Evolutionary conservation across 331 rosid species (phyloP).

Genomic region (Saraca asoca): DNA sequence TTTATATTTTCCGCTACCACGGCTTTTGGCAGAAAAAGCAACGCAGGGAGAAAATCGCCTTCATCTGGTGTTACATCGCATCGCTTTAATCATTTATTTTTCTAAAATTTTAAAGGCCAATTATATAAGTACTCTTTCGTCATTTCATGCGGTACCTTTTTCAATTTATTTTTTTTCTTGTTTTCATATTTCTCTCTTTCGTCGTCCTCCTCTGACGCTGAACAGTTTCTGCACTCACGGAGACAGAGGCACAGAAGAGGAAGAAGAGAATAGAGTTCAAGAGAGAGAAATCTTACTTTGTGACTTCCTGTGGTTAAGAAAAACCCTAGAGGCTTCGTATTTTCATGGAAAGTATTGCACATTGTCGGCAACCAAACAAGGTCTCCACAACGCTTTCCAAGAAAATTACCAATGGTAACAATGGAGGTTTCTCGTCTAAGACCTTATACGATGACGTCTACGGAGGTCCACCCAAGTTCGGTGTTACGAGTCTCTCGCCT

Average conservation of each 20-base stretch:
- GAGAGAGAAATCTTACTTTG: background rate
- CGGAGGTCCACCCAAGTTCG: slow-evolving; percentile 85
- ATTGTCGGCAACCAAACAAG: slow-evolving; percentile 69
- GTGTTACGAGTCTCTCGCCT: slow-evolving; percentile 69
- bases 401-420: slow-evolving; percentile 46
- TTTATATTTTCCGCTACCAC: background rate
- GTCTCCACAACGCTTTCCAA: slow-evolving; percentile 48
- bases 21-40: background rate
- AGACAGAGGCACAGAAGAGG: slow-evolving; percentile 15
- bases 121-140: slow-evolving; percentile 40
- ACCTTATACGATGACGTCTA: slow-evolving; percentile 79
- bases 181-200: slow-evolving; percentile 33
- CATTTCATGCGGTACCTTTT: slow-evolving; percentile 30
- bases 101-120: background rate
- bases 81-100: background rate
- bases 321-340: slow-evolving; percentile 47
- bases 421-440: slow-evolving; percentile 44
- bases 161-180: slow-evolving; percentile 25
- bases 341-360: slow-evolving; percentile 73
- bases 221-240: slow-evolving; percentile 49
- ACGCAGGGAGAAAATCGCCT: background rate
- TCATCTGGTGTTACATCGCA: slow-evolving; percentile 8
- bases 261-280: background rate
- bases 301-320: background rate
- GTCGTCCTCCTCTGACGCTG: slow-evolving; percentile 45